Evolutionary conservation across 306 rosid genomes (phyloP), one percentile per base, ranked within the genome.

Genomic region (Acacia melanoxylon): DNA sequence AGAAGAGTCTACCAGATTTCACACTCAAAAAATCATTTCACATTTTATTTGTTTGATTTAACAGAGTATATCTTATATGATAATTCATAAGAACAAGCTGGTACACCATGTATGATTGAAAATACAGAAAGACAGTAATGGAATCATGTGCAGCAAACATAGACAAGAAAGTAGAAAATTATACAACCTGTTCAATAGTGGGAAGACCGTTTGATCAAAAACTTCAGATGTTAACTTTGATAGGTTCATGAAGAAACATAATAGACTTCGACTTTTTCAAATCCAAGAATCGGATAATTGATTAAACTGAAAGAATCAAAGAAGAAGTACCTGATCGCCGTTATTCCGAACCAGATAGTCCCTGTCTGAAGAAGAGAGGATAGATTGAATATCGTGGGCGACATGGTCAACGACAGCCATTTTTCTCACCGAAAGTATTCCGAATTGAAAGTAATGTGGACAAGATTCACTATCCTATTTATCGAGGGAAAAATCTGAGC

Each of bases 311-410:
- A 29, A 8, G 22, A 20, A 16, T 4, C 45, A 22, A 4, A 78
- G 10, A 52, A 48, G 31, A 5, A 35, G 33, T 71, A 94, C 95
- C 93, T 86, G 91, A 84, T 91, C 92, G n/a, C 80, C 92, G 22
- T 87, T 91, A 89, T 87, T 91, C 14, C 86, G 85, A 41, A 88
- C 56, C 4, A 94, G 91, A 71, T 82, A 91, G 78, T 88, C 92
- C 42, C 91, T 89, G 0, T 68, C 78, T 6, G 88, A 24, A 46
- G 92, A 89, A 48, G 94, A 91, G 81, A 94, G 76, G 25, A 94
- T 78, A 0, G 89, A 84, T 10, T 17, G 79, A 46, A 87, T n/a
- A 61, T 89, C 92, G 72, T 81, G 84, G 25, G 83, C 29, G 2
- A 14, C 45, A n/a, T 14, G 78, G 1, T 37, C 78, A 16, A 77